A percentile compares a stretch with the other conserved stretches of the same genome.
Evolutionary conservation across 495 filamentous ascomycete species (phyloP).

Genomic region (Amorphotheca resinae): DNA sequence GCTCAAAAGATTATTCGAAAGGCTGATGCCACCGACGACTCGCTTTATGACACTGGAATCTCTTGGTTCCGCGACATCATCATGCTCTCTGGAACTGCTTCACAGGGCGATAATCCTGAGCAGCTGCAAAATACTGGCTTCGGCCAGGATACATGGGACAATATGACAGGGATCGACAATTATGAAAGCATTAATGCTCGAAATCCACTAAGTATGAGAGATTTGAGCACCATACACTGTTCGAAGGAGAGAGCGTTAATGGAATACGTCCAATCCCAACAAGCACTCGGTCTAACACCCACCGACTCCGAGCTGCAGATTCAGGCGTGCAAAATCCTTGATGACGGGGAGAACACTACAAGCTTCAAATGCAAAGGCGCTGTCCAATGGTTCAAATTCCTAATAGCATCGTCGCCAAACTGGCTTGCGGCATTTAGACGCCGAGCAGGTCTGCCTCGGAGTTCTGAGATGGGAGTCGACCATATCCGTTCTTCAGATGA

Average conservation of each 20-base stretch:
- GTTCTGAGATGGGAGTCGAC: conserved; percentile 27
- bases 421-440: conserved; percentile 38
- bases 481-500: conserved; percentile 35
- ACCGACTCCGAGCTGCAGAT: conserved; percentile 40
- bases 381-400: conserved; percentile 35
- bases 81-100: conserved; percentile 25
- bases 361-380: conserved; percentile 30
- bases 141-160: conserved; percentile 1
- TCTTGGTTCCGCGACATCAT: conserved; percentile 44
- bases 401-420: conserved; percentile 27
- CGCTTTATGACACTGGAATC: conserved; percentile 7
- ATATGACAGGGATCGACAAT: background rate
- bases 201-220: background rate
- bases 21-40: conserved; percentile 1
- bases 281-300: conserved; percentile 38
- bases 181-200: conserved; percentile 1
- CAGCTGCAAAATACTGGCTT: background rate
- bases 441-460: conserved; percentile 35
- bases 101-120: background rate
- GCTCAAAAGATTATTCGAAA: conserved; percentile 12
- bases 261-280: conserved; percentile 34
- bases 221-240: conserved; percentile 22
- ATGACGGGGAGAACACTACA: conserved; percentile 33
- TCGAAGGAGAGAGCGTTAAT: conserved; percentile 34
- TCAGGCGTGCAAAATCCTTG: conserved; percentile 37